phyloP scores from a whole-genome alignment of 108 stramenopile genomes.

The Nitzschia sp. region DNA sequence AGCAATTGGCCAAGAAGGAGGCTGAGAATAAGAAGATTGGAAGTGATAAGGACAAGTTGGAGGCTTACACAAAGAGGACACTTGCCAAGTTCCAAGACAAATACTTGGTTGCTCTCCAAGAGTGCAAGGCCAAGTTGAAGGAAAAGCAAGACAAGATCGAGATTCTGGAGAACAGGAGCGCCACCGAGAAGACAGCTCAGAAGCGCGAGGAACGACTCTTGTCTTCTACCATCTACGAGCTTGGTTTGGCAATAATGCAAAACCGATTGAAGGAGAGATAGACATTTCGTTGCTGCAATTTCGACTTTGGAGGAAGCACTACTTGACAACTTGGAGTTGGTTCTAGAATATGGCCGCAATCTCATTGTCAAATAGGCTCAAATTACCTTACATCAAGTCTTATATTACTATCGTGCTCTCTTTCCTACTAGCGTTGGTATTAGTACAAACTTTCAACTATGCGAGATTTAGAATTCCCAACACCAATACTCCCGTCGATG shows the following conservation, averaged over 20 bases:
- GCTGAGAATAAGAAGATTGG: conserved; percentile 78
- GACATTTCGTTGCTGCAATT: not conserved
- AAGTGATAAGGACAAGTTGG: conserved; percentile 90
- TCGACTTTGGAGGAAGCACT: no score
- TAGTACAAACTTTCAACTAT: no score
- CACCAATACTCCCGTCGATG: not conserved
- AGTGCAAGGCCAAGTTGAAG: conserved; percentile 88
- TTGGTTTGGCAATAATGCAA: conserved; percentile 90
- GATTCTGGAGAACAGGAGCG: conserved; percentile 65
- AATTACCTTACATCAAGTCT: no score
- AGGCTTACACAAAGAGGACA: conserved; percentile 91
- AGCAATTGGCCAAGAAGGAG: conserved; percentile 63
- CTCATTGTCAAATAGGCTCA: no score
- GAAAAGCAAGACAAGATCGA: conserved; percentile 89
- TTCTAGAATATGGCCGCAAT: no score
- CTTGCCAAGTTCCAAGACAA: conserved; percentile 93
- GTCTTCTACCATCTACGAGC: conserved; percentile 88
- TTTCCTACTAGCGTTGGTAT: no score
- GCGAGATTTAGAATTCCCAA: no score
- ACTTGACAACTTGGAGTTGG: no score
- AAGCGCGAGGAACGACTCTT: conserved; percentile 89
- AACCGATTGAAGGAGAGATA: conserved; percentile 66
- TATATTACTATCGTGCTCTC: no score
- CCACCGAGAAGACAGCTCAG: conserved; percentile 80
- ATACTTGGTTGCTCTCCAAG: conserved; percentile 89